Evolutionary conservation across 2,329 filamentous ascomycete genomes (phyloP).

Genomic region (Escovopsis sp.): DNA sequence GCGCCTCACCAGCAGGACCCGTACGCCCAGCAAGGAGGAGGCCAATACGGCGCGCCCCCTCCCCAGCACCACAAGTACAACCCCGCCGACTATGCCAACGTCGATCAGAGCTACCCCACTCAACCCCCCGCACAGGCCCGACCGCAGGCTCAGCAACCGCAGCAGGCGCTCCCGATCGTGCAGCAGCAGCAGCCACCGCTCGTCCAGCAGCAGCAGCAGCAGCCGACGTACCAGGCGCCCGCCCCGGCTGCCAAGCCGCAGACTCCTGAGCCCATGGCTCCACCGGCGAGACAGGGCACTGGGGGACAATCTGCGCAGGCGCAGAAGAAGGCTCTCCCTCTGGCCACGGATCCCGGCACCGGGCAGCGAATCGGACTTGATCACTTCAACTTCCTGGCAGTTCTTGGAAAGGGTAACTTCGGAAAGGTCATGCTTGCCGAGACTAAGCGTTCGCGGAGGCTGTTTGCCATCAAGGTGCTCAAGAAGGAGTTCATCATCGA

Average conservation of each 20-base stretch:
- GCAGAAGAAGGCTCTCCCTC: constrained; percentile 46
- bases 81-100: constrained; percentile 59
- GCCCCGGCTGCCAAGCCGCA: constrained; percentile 25
- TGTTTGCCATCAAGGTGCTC: constrained; percentile 96
- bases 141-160: constrained; percentile 16
- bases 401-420: constrained; percentile 97
- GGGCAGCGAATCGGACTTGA: constrained; percentile 84
- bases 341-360: constrained; percentile 56
- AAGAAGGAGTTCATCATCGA: constrained; percentile 99
- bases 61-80: constrained; percentile 55
- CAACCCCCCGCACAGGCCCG: constrained; percentile 18
- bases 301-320: constrained; percentile 5
- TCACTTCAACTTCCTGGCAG: constrained; percentile 97
- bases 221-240: constrained; percentile 19
- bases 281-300: constrained; percentile 12
- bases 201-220: too few species aligned
- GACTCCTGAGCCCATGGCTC: constrained; percentile 20
- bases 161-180: constrained; percentile 16
- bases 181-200: constrained; percentile 19
- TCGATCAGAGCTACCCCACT: constrained; percentile 30
- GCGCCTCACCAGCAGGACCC: constrained; percentile 20
- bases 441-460: constrained; percentile 78
- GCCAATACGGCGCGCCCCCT: constrained; percentile 18
- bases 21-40: constrained; percentile 15
- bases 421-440: constrained; percentile 99